Base-by-base conservation (phyloP, 2,329 filamentous ascomycete species). In the Alternaria tenuissima region DNA sequence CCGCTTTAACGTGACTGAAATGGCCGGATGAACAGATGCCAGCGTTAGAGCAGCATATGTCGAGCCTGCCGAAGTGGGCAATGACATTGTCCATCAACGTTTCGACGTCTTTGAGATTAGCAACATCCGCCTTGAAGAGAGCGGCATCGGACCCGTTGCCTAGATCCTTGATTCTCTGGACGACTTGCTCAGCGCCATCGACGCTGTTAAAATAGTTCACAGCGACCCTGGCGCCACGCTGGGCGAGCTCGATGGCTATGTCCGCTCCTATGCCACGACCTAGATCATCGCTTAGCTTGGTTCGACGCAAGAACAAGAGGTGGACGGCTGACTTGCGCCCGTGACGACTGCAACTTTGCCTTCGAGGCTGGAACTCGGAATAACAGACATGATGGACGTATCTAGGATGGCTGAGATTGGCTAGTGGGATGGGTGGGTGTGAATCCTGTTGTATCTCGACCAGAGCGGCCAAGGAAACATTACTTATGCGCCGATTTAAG, bases 1-100 rank as follows among this genome's bases (percentile, higher is more conserved):
- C 88, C 73, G 87, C 85, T 5, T 87, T 82, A 56, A 90, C 86
- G 65, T 89, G 86, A 79, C 87, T 85, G 64, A 88, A 82, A 78
- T 88, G 87, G 54, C 87, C 86, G 80, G 89, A 90, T 38, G 82
- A 85, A 68, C 89, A 87, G 61, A 88, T 87, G 42, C 88, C 83
- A 22, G 78, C 76, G 76, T 83, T 83, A 76, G 74, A 78, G 78
- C 82, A 81, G 55, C 82, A 81, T 61, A 79, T 76, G 65, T 78
- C 71, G 48, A 77, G 54, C 43, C 72, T 69, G 63, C 80, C 79
- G 55, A 80, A 77, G 4, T 76, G 76, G 22, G 44, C 39, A 70
- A 80, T 78, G 46, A 77, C 78, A 34, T 76, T 52, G 38, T 78
- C 67, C 57, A 80, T 82, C 16, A 88, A 84, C 61, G 83, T 30